Base-by-base conservation (phyloP, 192 early-diverging fungal genomes). In the Gonapodya prolifera region DNA sequence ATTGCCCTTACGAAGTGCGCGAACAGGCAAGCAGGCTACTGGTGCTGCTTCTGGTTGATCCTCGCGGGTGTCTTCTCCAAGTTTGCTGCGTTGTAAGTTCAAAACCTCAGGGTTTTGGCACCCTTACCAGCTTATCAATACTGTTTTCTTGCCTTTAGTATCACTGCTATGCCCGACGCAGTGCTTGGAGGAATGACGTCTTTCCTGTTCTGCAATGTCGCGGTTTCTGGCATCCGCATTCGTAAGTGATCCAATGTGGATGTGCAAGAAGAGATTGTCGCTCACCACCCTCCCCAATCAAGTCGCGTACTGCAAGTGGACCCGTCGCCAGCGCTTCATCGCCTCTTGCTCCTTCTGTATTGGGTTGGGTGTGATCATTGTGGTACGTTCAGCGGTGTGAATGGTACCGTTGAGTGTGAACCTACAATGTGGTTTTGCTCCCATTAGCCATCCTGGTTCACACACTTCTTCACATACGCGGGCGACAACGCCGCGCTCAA, bases 1-100 rank as follows among this genome's bases (percentile, higher is more conserved):
- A 87, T 87, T 35, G 85, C 86, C 0, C 71, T 87, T 32, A 87
- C 86, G 23, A 79, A 87, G 69, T 87, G 86, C 34, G 86, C 86
- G 73, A 87, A 86, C 75, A 81, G 83, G 33, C 75, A 79, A 70
- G 86, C 86, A 30, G 86, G 86, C 1, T 87, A 86, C 36, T 83
- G 83, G 80, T 87, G 86, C 69, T 88, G 87, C 75, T 13, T 81
- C 31, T 84, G 85, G 78, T 78, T 87, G 75, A 75, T 87, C 29
- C 82, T 87, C 23, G 83, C 83, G 80, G 86, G 86, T 35, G 79
- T 87, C 69, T 86, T 87, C 75, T 77, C 81, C 34, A 87, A 87
- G 69, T 83, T 87, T 36, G 87, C 45, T 16, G 45, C 45, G 23
- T 61, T 61, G 45, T 61, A 23, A 61, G 45, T 61, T 61, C 23